Percentiles rank a stretch among this genome's conserved stretches.
Conservation (phyloP, 163 green algal genomes). For the Scenedesmus sp. region DNA sequence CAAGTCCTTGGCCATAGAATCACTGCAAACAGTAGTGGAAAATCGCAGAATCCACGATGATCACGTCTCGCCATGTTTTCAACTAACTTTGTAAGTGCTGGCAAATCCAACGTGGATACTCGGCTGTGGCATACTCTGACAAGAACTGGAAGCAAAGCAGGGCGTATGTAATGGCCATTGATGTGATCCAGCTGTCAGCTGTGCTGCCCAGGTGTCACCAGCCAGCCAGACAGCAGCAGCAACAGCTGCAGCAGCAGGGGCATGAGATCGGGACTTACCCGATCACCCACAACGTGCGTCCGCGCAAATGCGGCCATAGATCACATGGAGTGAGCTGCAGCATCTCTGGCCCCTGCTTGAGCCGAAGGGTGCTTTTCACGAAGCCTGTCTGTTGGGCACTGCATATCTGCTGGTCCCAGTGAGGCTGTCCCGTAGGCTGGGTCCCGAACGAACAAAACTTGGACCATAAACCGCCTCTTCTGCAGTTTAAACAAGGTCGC, state of each 20-base stretch:
- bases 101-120: neutral
- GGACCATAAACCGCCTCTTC: conserved; percentile 35
- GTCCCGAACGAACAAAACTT: conserved; percentile 17
- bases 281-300: conserved; percentile 45
- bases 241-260: neutral
- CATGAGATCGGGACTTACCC: neutral
- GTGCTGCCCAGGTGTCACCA: neutral
- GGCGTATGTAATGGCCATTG: neutral
- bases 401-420: conserved; percentile 45
- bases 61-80: too few species aligned
- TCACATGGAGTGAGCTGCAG: conserved; percentile 50
- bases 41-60: neutral
- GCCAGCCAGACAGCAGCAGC: neutral
- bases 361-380: conserved; percentile 5
- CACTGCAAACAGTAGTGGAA: neutral
- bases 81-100: neutral
- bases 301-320: conserved; percentile 27
- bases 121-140: neutral
- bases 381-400: neutral
- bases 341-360: conserved; percentile 6
- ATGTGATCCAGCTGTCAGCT: neutral
- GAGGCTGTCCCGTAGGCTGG: neutral
- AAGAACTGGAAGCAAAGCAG: neutral
- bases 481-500: conserved; percentile 41
- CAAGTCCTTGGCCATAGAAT: conserved; percentile 58